Conservation (phyloP, 2,329 filamentous ascomycete species). For the Cordyceps javanica region DNA sequence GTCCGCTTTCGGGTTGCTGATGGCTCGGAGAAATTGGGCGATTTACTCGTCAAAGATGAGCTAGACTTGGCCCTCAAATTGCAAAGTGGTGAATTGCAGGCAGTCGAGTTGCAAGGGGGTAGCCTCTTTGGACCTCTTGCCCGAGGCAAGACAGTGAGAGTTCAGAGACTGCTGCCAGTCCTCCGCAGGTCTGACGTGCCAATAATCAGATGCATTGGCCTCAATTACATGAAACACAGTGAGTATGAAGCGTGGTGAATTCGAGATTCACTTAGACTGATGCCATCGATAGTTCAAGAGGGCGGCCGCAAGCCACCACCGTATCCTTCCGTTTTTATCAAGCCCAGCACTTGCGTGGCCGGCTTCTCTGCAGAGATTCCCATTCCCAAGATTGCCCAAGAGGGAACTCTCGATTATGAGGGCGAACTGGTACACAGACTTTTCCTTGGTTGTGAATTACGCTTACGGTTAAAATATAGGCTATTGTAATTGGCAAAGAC, state of each 20-base stretch:
- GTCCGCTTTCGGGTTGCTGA: conserved; percentile 30
- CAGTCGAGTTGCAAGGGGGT: conserved; percentile 25
- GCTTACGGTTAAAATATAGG: conserved; percentile 17
- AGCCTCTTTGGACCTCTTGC: conserved; percentile 19
- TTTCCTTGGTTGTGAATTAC: neutral
- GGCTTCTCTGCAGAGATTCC: conserved; percentile 31
- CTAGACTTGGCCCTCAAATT: conserved; percentile 21
- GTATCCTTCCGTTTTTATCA: conserved; percentile 45
- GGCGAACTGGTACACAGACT: conserved; percentile 34
- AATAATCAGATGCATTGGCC: conserved; percentile 30
- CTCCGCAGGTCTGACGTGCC: conserved; percentile 27
- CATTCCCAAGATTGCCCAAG: conserved; percentile 40
- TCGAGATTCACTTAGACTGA: neutral
- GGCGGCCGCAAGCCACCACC: conserved; percentile 45
- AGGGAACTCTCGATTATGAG: conserved; percentile 43
- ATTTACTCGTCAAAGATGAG: conserved; percentile 23
- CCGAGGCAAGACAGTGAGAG: conserved; percentile 24
- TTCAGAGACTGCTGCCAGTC: conserved; percentile 26
- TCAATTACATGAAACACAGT: conserved; percentile 33
- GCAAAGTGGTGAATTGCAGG: conserved; percentile 22
- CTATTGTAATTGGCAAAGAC: conserved; percentile 46
- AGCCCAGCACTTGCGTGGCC: conserved; percentile 36
- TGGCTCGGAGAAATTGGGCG: conserved; percentile 28
- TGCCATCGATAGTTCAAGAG: conserved; percentile 37
- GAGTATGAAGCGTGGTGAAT: conserved; percentile 1